Conservation (phyloP, 495 filamentous ascomycete species). For the Astrothelium subdiscretum region DNA sequence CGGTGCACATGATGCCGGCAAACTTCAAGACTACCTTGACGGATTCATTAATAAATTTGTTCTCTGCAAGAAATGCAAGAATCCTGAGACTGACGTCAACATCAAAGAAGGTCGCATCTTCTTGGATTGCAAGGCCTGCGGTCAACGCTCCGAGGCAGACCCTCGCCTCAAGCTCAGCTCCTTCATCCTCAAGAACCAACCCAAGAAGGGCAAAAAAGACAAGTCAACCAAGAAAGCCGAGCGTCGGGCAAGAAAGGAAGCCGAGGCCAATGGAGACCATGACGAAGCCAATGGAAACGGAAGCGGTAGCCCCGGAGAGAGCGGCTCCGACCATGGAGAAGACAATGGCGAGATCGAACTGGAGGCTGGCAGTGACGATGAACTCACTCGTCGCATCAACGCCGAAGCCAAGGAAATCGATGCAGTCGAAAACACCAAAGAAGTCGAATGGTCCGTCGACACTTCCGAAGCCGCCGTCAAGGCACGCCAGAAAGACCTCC, state of each 20-base stretch:
- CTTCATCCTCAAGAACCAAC: slow-evolving; percentile 92
- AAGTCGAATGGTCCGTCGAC: slow-evolving; percentile 87
- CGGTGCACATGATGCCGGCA: slow-evolving; percentile 86
- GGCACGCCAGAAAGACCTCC: slow-evolving; percentile 82
- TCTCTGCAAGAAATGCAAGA: slow-evolving; percentile 99
- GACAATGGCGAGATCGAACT: slow-evolving; percentile 58
- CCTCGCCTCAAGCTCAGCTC: slow-evolving; percentile 89
- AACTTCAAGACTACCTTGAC: slow-evolving; percentile 96
- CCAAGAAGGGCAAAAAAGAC: slow-evolving; percentile 94
- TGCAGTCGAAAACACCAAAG: slow-evolving; percentile 50
- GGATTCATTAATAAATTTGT: slow-evolving; percentile 97
- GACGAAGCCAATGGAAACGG: slow-evolving; percentile 48
- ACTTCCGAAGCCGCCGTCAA: slow-evolving; percentile 89
- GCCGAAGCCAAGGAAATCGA: slow-evolving; percentile 70
- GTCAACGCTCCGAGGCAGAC: slow-evolving; percentile 82
- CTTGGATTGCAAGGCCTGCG: slow-evolving; percentile 97
- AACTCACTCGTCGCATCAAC: slow-evolving; percentile 81
- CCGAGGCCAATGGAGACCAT: slow-evolving; percentile 48
- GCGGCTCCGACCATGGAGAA: slow-evolving; percentile 65
- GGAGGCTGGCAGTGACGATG: slow-evolving; percentile 81
- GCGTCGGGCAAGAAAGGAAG: slow-evolving; percentile 55
- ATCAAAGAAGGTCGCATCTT: slow-evolving; percentile 85
- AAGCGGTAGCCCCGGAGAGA: slow-evolving; percentile 48
- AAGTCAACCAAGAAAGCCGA: slow-evolving; percentile 76
- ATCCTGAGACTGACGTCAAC: slow-evolving; percentile 90